phyloP scores from a whole-genome alignment of 2,329 filamentous ascomycete species.

The Cryphonectria parasitica region DNA sequence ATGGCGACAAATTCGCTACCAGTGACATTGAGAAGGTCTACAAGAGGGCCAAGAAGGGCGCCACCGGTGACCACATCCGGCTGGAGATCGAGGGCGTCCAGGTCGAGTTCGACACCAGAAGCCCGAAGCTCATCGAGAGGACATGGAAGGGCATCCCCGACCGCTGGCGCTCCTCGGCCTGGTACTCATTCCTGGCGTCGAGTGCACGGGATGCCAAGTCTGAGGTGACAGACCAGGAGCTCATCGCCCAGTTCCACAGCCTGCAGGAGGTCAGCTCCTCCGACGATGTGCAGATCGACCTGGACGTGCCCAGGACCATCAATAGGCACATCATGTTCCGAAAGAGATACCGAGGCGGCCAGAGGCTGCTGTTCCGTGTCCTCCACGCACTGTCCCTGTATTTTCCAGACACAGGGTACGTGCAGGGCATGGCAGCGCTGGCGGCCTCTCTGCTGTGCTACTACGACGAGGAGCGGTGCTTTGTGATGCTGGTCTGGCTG shows the following conservation, averaged over 20 bases:
- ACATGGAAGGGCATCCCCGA: constrained; percentile 99
- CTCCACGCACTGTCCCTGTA: constrained; percentile 91
- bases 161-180: constrained; percentile 88
- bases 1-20: constrained; percentile 74
- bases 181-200: constrained; percentile 87
- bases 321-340: constrained; percentile 98
- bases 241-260: constrained; percentile 73
- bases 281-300: constrained; percentile 95
- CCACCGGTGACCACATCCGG: constrained; percentile 56
- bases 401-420: constrained; percentile 89
- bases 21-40: constrained; percentile 62
- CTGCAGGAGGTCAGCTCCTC: constrained; percentile 76
- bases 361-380: constrained; percentile 88
- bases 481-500: constrained; percentile 94
- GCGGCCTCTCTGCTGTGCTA: constrained; percentile 94
- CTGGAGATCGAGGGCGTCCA: constrained; percentile 61
- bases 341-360: constrained; percentile 85
- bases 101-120: constrained; percentile 79
- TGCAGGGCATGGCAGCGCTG: constrained; percentile 95
- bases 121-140: constrained; percentile 83
- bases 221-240: constrained; percentile 69
- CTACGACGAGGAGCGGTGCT: constrained; percentile 92
- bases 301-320: constrained; percentile 94
- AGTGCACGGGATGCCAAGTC: constrained; percentile 70
- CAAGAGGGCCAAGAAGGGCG: constrained; percentile 71